phyloP scores from a whole-genome alignment of 345 rosid genomes.

The Lepidium didymum region DNA sequence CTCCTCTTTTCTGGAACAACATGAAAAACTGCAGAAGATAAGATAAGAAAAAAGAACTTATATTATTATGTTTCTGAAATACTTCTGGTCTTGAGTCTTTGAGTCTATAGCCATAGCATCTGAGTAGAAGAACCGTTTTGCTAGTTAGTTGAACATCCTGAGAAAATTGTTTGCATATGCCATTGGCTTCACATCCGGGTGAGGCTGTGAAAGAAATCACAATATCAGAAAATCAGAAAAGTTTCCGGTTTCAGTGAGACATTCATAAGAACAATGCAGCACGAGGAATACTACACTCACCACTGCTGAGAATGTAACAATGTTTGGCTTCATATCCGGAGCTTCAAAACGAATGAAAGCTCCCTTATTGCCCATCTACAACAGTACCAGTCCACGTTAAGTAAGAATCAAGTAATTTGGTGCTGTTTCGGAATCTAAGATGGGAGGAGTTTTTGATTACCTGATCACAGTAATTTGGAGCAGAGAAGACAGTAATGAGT shows the following conservation, averaged over 20 bases:
- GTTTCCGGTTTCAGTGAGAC: not conserved
- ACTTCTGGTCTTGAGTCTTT: constrained; percentile 17
- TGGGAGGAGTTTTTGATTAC: constrained; percentile 29
- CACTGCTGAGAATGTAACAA: constrained; percentile 93
- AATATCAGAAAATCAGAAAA: not conserved
- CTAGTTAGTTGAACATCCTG: constrained; percentile 50
- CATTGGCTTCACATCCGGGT: constrained; percentile 97
- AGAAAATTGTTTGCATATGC: constrained; percentile 91
- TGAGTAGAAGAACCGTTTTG: not conserved
- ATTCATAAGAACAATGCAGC: not conserved
- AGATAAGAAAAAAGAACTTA: not conserved
- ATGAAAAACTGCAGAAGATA: constrained; percentile 24
- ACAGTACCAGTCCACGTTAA: not conserved
- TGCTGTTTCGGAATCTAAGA: not conserved
- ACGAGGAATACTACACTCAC: constrained; percentile 39
- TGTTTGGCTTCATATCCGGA: constrained; percentile 84
- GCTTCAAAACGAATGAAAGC: constrained; percentile 91
- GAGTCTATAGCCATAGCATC: constrained; percentile 1
- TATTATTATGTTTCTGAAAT: constrained; percentile 23
- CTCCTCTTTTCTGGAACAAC: constrained; percentile 24
- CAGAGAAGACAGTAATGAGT: constrained; percentile 94
- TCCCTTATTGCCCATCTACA: constrained; percentile 99
- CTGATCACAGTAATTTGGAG: constrained; percentile 99
- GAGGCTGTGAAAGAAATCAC: constrained; percentile 55
- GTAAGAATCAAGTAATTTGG: not conserved